Conservation (phyloP, 1,139 yeast genomes). For the Scheffersomyces illinoinensis region DNA sequence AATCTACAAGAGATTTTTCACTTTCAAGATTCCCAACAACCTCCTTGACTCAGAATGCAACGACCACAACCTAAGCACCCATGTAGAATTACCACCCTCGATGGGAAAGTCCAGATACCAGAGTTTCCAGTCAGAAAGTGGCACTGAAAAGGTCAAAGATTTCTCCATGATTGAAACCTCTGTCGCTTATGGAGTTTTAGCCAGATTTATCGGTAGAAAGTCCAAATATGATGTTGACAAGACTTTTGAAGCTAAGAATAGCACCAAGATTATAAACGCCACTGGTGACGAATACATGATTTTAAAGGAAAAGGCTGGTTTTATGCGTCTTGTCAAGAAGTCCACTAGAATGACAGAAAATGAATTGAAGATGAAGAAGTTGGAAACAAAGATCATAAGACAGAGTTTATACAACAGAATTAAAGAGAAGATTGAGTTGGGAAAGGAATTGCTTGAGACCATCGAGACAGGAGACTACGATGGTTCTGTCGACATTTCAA, state of each 20-base stretch:
- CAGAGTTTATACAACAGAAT: conserved; percentile 28
- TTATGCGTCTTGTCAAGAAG: conserved; percentile 33
- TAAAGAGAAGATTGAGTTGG: conserved; percentile 28
- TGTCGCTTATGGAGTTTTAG: conserved; percentile 20
- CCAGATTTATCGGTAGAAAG: conserved; percentile 23
- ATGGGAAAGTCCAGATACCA: conserved; percentile 12
- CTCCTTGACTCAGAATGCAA: conserved; percentile 23
- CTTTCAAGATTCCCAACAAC: conserved; percentile 22
- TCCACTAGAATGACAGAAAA: conserved; percentile 8
- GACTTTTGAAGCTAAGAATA: conserved; percentile 12
- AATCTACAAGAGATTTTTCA: conserved; percentile 18
- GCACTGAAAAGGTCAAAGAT: conserved; percentile 13
- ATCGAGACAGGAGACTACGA: conserved; percentile 15
- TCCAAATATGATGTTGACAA: conserved; percentile 20
- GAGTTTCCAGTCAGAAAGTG: neutral
- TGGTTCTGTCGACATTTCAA: conserved; percentile 14
- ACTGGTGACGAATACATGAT: conserved; percentile 46
- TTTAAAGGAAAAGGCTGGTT: conserved; percentile 31
- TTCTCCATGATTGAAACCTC: conserved; percentile 16
- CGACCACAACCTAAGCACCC: conserved; percentile 18
- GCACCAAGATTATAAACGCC: conserved; percentile 34
- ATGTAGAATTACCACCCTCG: conserved; percentile 22
- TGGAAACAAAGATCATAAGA: conserved; percentile 22
- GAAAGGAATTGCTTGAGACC: conserved; percentile 19
- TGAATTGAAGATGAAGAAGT: conserved; percentile 12